phyloP scores from a whole-genome alignment of 2,329 filamentous ascomycete genomes.

The Fusarium pseudograminearum region DNA sequence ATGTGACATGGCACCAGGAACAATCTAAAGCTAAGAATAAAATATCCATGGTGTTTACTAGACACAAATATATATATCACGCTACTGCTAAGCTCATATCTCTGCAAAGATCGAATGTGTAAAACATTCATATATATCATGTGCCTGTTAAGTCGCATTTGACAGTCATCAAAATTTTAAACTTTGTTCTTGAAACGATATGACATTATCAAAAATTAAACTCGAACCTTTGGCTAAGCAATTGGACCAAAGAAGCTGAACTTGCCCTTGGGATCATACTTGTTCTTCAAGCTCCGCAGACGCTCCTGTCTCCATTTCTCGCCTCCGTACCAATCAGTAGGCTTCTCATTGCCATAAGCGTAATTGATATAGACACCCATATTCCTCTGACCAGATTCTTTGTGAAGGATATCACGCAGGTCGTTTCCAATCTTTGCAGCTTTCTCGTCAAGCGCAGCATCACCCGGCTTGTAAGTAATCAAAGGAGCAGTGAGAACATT shows the following conservation, averaged over 20 bases:
- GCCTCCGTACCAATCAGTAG: slow-evolving; percentile 59
- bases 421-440: slow-evolving; percentile 35
- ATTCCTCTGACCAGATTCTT: slow-evolving; percentile 12
- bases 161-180: too few relatives aligned
- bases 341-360: slow-evolving; percentile 60
- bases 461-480: slow-evolving; percentile 38
- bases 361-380: slow-evolving; percentile 61
- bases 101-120: too few relatives aligned
- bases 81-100: too few relatives aligned
- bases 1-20: too few relatives aligned
- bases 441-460: slow-evolving; percentile 25
- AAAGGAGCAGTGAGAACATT: slow-evolving; percentile 43
- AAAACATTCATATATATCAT: too few relatives aligned
- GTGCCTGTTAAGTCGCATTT: not conserved
- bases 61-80: not conserved
- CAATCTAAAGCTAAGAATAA: not conserved
- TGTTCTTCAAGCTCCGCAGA: slow-evolving; percentile 59
- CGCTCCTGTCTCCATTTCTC: slow-evolving; percentile 62
- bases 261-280: slow-evolving; percentile 60
- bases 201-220: not conserved
- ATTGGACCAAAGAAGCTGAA: slow-evolving; percentile 60
- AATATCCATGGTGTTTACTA: not conserved
- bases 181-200: not conserved
- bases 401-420: slow-evolving; percentile 35
- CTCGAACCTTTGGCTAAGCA: slow-evolving; percentile 3